phyloP scores from a whole-genome alignment of 805 yeast species.

The Sugiyamaella boreocaroliniensis region DNA sequence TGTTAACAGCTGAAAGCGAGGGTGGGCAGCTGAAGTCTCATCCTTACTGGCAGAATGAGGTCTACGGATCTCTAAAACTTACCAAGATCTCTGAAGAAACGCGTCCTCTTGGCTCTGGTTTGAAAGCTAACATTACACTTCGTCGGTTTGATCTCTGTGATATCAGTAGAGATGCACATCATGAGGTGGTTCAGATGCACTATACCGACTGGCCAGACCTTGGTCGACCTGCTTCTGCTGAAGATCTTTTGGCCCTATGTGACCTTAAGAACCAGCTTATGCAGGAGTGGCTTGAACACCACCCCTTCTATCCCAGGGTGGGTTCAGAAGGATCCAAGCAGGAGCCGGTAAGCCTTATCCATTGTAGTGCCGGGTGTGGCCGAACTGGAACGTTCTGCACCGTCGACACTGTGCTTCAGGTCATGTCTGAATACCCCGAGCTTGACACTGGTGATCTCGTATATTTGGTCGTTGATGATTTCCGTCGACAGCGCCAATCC shows the following conservation, averaged over 20 bases:
- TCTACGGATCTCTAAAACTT: slow-evolving; percentile 32
- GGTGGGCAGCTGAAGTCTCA: slow-evolving; percentile 79
- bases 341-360: slow-evolving; percentile 43
- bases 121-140: slow-evolving; percentile 23
- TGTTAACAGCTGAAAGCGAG: slow-evolving; percentile 74
- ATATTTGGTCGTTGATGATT: slow-evolving; percentile 53
- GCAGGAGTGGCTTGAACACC: slow-evolving; percentile 6
- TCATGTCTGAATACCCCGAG: slow-evolving; percentile 21
- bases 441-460: slow-evolving; percentile 43
- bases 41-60: slow-evolving; percentile 73
- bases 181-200: slow-evolving; percentile 65
- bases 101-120: slow-evolving; percentile 11
- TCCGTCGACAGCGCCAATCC: slow-evolving; percentile 68
- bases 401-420: slow-evolving; percentile 36
- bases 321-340: neutral
- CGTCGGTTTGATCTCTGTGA: slow-evolving; percentile 41
- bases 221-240: slow-evolving; percentile 55
- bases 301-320: neutral
- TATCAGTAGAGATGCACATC: slow-evolving; percentile 23
- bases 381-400: slow-evolving; percentile 82
- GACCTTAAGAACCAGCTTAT: slow-evolving; percentile 40
- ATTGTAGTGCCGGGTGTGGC: slow-evolving; percentile 97
- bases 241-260: slow-evolving; percentile 55
- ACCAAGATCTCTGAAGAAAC: slow-evolving; percentile 23
- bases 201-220: slow-evolving; percentile 81